Conservation (phyloP, 345 rosid species). For the Draba incana region DNA sequence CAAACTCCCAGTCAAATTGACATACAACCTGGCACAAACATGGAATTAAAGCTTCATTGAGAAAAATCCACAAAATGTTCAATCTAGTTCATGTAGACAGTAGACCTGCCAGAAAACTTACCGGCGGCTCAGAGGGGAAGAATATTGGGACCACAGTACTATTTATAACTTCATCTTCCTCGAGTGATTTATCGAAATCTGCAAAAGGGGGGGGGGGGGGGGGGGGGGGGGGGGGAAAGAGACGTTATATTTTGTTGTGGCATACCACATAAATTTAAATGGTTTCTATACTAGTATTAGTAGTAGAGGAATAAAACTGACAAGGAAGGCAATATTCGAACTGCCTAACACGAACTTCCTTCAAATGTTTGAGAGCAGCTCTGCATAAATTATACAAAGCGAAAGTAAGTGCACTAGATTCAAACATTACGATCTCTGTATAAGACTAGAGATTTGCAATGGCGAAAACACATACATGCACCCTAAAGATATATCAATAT, state of each 20-base stretch:
- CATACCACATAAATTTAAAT: too few relatives aligned
- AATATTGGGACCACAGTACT: conserved; percentile 81
- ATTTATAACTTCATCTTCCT: conserved; percentile 86
- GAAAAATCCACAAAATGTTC: not conserved
- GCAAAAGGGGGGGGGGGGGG: too few relatives aligned
- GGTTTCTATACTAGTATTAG: not conserved
- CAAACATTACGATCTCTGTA: conserved; percentile 5
- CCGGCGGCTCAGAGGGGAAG: conserved; percentile 85
- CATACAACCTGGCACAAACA: conserved; percentile 77
- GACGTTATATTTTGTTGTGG: too few relatives aligned
- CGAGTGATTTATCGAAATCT: conserved; percentile 89
- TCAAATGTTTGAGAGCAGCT: conserved; percentile 85
- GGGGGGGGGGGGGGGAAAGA: too few relatives aligned
- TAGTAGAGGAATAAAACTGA: conserved; percentile 54
- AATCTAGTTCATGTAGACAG: conserved; percentile 11
- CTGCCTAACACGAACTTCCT: conserved; percentile 81
- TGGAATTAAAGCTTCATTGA: conserved; percentile 14
- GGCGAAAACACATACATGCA: not conserved
- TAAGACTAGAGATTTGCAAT: conserved; percentile 5
- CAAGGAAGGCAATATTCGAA: conserved; percentile 94
- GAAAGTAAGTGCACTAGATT: conserved; percentile 20
- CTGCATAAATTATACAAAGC: conserved; percentile 52
- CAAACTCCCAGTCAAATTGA: conserved; percentile 93
- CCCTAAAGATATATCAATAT: conserved; percentile 1
- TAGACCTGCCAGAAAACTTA: conserved; percentile 44